Base-by-base conservation (phyloP, 2,329 filamentous ascomycete genomes). In the Xylariaceae sp. region DNA sequence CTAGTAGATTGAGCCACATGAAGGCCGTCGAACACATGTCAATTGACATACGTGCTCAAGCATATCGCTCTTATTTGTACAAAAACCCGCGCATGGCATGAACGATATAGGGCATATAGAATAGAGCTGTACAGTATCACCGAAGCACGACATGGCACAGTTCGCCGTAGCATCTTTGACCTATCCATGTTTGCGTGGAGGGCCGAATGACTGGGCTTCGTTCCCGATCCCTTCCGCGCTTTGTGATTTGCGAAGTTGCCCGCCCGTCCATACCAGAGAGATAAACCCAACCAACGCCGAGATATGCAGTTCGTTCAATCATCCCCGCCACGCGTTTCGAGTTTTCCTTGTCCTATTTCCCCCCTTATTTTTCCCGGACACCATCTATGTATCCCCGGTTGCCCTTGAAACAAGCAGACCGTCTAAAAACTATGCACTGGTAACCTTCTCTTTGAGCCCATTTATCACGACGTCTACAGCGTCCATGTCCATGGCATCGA, bases 401-500 rank as follows among this genome's bases (percentile, higher is more conserved):
- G 22, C 13, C 5, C 18, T 26, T 5, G n/a, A 22, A 41, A 19
- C 30, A 8, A 29, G 13, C 13, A 2, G 18, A 19, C 34, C 15
- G 8, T 21, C 12, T 46, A n/a, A 18, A 36, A n/a, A 8, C 36
- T 51, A 58, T 34, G 67, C 65, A 51, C 67, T 68, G 61, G 71
- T 68, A 26, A 48, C 75, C 64, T 75, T 77, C 46, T 83, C 77
- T 63, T 80, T 83, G 56, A 96, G 72, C 32, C 76, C 80, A 48
- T 81, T 76, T 68, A 95, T 89, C 46, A 95, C 74, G 29, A 71
- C 75, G 70, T 96, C 89, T 39, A 96, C 84, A 7, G 83, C 85
- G 49, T 91, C 88, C 94, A 97, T 97, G 70, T 96, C 85, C 18
- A 74, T 76, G 0, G 92, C 90, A 67, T 96, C 88, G n/a, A 92